Evolutionary conservation across 768 basidiomycete species (phyloP), one percentile per base, ranked within the genome.

Genomic region (Candolleomyces eurysporus): DNA sequence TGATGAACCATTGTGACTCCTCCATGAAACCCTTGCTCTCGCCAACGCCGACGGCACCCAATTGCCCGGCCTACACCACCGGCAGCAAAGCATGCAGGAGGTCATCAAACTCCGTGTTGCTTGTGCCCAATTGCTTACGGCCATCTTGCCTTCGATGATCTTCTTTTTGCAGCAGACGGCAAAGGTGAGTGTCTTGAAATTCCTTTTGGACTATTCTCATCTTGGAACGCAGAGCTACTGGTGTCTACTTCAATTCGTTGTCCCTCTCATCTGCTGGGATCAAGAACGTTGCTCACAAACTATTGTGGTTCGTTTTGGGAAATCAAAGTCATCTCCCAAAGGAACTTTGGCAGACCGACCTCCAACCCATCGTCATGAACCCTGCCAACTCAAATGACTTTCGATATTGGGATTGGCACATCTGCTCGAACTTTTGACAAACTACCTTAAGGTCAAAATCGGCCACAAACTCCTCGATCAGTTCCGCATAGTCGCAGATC

Each of bases 291-390:
- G 94, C 97, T 0, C 94, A 98, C 64, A 92, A 97, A 63, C 94
- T 94, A 32, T 83, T 98, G 43, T 84, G 89, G 61, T 89, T 91
- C 79, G 94, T 98, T 11, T 79, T 98, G 42, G 85, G 85, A 4
- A n/a, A 94, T 68, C 96, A 98, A 72, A 89, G 86, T 61, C 89
- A 96, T 57, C 81, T 99, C 54, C 97, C 97, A 0, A 96, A 94
- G 71, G 97, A 98, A 64, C 82, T 98, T 45, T 76, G 98, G 46
- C 97, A 99, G 73, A 92, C 93, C 0, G 97, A 97, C 3, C 78
- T 99, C 30, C 90, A 96, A 19, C 97, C 97, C 0, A 98, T 99
- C 65, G 75, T 98, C 60, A 97, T 98, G 90, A 98, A 98, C 70
- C 85, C 98, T 30, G 95, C 96, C 2, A 97, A 98, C 74, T 92